Percentiles rank a stretch among this genome's conserved stretches.
Evolutionary conservation across 306 rosid species (phyloP).

Genomic region (Spatholobus suberectus): DNA sequence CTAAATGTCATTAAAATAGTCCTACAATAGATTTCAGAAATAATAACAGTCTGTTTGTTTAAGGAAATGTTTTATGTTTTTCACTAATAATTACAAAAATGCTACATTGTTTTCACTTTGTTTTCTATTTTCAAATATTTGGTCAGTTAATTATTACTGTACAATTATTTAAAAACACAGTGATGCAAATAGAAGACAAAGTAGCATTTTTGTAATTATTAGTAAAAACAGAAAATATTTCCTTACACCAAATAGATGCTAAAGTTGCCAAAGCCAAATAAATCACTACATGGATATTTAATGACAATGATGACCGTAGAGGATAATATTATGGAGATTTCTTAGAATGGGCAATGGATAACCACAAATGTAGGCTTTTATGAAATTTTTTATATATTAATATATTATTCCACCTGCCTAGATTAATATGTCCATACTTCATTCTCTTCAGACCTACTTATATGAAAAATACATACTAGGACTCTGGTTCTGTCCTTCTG

Average conservation of each 20-base stretch:
- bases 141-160: neutral
- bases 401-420: neutral
- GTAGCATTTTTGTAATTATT: neutral
- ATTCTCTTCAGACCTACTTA: neutral
- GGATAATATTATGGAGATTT: neutral
- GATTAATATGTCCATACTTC: neutral
- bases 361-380: neutral
- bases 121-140: neutral
- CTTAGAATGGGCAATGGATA: neutral
- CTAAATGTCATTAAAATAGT: constrained; percentile 22
- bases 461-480: neutral
- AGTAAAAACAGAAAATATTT: neutral
- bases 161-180: neutral
- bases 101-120: neutral
- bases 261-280: neutral
- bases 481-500: neutral
- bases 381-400: neutral
- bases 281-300: neutral
- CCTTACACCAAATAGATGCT: neutral
- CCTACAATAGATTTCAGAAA: constrained; percentile 19
- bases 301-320: neutral
- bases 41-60: neutral
- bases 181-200: neutral
- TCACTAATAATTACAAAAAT: neutral
- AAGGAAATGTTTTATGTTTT: neutral